Conservation (phyloP, 495 filamentous ascomycete species). For the Trypethelium eluteriae region DNA sequence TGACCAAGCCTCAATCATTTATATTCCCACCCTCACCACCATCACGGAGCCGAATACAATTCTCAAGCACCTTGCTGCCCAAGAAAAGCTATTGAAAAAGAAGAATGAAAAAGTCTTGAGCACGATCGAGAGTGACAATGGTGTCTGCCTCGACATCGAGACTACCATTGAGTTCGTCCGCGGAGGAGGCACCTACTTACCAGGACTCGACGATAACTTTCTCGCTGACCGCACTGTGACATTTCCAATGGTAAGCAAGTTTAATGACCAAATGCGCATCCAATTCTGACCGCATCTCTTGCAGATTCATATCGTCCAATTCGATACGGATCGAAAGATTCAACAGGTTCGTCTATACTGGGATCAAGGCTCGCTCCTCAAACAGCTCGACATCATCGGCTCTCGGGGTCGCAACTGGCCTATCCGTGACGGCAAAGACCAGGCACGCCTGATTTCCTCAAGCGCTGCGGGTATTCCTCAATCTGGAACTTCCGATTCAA, state of each 20-base stretch:
- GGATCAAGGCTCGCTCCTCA: slow-evolving; percentile 91
- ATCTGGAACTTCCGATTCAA: slow-evolving; percentile 17
- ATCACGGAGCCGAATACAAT: slow-evolving; percentile 62
- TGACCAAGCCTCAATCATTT: slow-evolving; percentile 67
- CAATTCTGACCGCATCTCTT: slow-evolving; percentile 30
- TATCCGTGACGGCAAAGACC: slow-evolving; percentile 81
- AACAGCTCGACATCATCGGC: slow-evolving; percentile 89
- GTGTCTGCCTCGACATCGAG: slow-evolving; percentile 60
- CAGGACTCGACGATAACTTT: slow-evolving; percentile 89
- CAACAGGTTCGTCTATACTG: slow-evolving; percentile 78
- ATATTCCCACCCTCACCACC: slow-evolving; percentile 81
- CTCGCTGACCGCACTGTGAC: slow-evolving; percentile 72
- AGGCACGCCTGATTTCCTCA: slow-evolving; percentile 61
- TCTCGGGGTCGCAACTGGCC: slow-evolving; percentile 84
- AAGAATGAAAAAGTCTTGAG: slow-evolving; percentile 67
- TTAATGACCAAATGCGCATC: slow-evolving; percentile 13
- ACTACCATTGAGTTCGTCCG: slow-evolving; percentile 73
- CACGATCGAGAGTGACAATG: slow-evolving; percentile 60
- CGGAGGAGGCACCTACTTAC: slow-evolving; percentile 81
- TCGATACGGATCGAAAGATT: slow-evolving; percentile 69
- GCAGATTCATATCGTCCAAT: slow-evolving; percentile 84
- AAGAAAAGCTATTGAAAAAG: slow-evolving; percentile 64
- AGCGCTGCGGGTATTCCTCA: slow-evolving; percentile 29
- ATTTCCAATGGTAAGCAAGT: slow-evolving; percentile 66
- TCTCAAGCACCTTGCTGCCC: slow-evolving; percentile 63